Evolutionary conservation across 1,284 basidiomycete species (phyloP).

Genomic region (Ganoderma resinaceum): DNA sequence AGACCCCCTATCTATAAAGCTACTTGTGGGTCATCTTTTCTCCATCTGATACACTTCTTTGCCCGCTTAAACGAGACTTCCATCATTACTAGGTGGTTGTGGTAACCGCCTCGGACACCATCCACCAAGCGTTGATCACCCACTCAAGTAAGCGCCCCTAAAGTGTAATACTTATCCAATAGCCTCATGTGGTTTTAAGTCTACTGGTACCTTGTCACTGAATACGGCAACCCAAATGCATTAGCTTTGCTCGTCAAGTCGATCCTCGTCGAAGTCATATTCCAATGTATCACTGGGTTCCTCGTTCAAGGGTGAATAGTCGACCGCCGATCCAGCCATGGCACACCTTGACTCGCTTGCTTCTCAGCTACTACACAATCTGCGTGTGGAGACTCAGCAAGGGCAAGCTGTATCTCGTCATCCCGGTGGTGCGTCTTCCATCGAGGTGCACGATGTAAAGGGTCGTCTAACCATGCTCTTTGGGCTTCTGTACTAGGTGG

Average conservation of each 20-base stretch:
- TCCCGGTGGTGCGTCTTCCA: constrained; percentile 46
- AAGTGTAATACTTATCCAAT: neutral
- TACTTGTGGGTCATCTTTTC: constrained; percentile 44
- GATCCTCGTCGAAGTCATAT: constrained; percentile 59
- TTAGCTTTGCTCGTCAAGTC: constrained; percentile 50
- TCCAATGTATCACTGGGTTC: constrained; percentile 60
- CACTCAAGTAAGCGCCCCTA: constrained; percentile 50
- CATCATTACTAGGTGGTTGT: constrained; percentile 45
- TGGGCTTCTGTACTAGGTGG: constrained; percentile 36
- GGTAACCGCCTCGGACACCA: constrained; percentile 53
- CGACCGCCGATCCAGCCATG: neutral
- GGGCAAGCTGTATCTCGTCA: constrained; percentile 48
- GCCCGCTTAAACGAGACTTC: neutral
- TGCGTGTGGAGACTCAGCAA: constrained; percentile 64
- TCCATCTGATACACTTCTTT: neutral
- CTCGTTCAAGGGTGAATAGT: constrained; percentile 56
- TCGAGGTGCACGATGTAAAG: neutral
- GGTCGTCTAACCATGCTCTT: neutral
- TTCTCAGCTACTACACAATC: constrained; percentile 53
- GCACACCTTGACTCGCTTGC: neutral
- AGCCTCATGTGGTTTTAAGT: constrained; percentile 42
- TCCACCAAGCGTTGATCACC: constrained; percentile 56
- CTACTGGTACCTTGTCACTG: constrained; percentile 60
- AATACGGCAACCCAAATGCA: constrained; percentile 48
- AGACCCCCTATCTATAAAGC: constrained; percentile 58